phyloP scores from a whole-genome alignment of 306 rosid genomes.

The cucumber (Cucumis sativus) region DNA sequence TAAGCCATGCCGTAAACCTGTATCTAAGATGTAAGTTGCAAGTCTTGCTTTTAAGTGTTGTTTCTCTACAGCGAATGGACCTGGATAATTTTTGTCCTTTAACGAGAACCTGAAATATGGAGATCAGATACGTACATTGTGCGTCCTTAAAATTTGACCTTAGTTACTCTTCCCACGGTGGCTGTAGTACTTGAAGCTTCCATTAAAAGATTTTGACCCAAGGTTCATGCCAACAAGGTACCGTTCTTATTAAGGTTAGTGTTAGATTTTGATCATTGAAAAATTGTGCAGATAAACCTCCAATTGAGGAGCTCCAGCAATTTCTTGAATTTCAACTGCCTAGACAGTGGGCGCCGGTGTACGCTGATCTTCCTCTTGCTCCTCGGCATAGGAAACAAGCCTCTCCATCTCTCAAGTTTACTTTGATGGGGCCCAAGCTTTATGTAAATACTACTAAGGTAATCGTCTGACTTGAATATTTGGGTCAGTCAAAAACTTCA shows the following conservation, averaged over 20 bases:
- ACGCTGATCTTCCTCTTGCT: slow-evolving; percentile 71
- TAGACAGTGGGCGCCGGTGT: slow-evolving; percentile 90
- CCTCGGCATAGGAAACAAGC: slow-evolving; percentile 36
- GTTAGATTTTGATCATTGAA: slow-evolving; percentile 4
- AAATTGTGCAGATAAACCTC: slow-evolving; percentile 69
- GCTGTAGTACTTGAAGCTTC: not conserved
- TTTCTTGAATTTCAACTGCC: slow-evolving; percentile 87
- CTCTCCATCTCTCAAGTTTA: slow-evolving; percentile 67
- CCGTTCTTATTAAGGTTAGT: not conserved
- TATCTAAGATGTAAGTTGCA: slow-evolving; percentile 77
- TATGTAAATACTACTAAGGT: slow-evolving; percentile 81
- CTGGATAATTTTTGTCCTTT: not conserved
- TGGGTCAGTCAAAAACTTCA: not conserved
- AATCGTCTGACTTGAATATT: slow-evolving; percentile 2
- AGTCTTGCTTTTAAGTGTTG: not conserved
- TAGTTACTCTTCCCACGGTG: not conserved
- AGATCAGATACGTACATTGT: not conserved
- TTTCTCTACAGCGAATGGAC: not conserved
- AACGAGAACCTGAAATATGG: not conserved
- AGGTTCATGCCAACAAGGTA: not conserved
- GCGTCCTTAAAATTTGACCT: not conserved
- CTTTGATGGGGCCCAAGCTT: slow-evolving; percentile 77
- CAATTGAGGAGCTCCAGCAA: slow-evolving; percentile 76
- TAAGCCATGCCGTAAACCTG: slow-evolving; percentile 71
- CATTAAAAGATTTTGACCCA: not conserved